phyloP scores from a whole-genome alignment of 2,329 filamentous ascomycete species.

The Alternaria postmessia region DNA sequence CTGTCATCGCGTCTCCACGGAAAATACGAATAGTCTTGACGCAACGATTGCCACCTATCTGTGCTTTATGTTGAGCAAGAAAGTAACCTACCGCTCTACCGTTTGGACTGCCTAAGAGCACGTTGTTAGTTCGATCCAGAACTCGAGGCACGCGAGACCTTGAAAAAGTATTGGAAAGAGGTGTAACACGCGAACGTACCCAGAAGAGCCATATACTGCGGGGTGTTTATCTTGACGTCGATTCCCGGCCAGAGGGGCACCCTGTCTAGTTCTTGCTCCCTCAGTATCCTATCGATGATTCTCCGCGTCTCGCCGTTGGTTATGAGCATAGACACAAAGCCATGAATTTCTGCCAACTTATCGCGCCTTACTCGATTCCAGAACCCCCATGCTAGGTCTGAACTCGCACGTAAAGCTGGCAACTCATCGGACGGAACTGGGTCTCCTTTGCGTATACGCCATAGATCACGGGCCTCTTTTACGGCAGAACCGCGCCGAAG shows the following conservation, averaged over 20 bases:
- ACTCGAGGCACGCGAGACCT: not conserved
- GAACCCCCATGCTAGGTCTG: constrained; percentile 8
- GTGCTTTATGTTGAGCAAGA: constrained; percentile 7
- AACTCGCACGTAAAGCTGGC: constrained; percentile 6
- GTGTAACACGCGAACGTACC: not conserved
- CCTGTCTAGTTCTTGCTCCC: not conserved
- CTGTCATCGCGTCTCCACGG: no score
- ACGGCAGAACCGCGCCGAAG: constrained; percentile 1
- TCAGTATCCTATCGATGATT: not conserved
- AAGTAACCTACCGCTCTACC: constrained; percentile 1
- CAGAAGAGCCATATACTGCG: constrained; percentile 4
- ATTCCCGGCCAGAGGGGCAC: constrained; percentile 2
- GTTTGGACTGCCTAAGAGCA: constrained; percentile 5
- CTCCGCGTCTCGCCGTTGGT: not conserved
- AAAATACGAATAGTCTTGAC: not conserved
- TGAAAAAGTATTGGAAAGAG: no score
- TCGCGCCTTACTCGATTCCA: not conserved
- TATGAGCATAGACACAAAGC: not conserved
- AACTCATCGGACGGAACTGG: not conserved
- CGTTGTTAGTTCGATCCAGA: not conserved
- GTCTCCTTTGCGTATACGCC: not conserved
- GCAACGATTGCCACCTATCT: constrained; percentile 3
- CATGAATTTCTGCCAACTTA: not conserved
- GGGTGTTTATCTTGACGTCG: not conserved
- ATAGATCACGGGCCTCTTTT: not conserved